These are phyloP conservation scores for Petrea volubilis DNA, from an alignment of 257 asterid genomes.

Conservation along the genomic window DNA sequence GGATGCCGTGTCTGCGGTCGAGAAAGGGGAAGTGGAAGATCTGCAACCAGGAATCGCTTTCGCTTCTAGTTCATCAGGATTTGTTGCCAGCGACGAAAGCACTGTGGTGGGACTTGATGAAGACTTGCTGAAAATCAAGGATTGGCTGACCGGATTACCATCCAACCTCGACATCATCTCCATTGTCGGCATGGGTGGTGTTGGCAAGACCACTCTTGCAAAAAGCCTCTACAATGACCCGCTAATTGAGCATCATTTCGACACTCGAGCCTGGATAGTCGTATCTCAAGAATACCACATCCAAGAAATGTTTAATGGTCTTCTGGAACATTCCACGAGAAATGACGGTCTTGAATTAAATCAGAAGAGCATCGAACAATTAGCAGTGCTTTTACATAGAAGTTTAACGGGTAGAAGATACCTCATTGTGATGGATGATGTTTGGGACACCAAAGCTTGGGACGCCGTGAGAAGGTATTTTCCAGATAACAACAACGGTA, in stretches of 20 bases:
- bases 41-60: not conserved
- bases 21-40: not conserved
- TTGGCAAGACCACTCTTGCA: not conserved
- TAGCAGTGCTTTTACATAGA: not conserved
- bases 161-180: not conserved
- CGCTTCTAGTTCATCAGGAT: not conserved
- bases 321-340: not conserved
- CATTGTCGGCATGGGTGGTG: not conserved
- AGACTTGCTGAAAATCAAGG: not conserved
- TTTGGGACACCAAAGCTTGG: not conserved
- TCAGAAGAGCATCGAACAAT: not conserved
- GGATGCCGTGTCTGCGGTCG: too few species aligned
- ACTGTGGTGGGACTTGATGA: not conserved
- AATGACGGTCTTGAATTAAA: not conserved
- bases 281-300: conserved; percentile 19
- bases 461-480: not conserved
- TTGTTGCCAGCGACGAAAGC: not conserved
- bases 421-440: not conserved
- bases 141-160: not conserved
- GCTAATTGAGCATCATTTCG: not conserved
- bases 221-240: not conserved
- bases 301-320: conserved; percentile 8
- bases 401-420: not conserved
- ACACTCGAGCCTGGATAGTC: not conserved
- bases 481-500: not conserved